These are phyloP conservation scores for Ustilago cynodontis DNA, from an alignment of 1,284 basidiomycete genomes.

Conservation along the genomic window DNA sequence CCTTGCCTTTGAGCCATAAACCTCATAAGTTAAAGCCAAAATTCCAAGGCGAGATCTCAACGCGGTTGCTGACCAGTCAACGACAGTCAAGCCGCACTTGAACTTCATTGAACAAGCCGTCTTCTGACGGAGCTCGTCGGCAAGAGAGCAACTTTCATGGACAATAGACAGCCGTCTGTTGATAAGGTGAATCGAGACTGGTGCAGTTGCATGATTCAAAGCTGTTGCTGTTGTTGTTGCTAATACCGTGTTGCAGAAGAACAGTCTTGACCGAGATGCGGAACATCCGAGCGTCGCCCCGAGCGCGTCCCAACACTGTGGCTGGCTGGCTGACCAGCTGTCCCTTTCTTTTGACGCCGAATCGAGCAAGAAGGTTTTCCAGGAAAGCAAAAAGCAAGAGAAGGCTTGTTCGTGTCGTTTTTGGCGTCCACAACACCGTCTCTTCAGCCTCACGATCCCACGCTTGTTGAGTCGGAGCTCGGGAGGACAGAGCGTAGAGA, in stretches of 20 bases:
- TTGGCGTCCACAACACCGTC: neutral
- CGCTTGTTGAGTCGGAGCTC: constrained; percentile 16
- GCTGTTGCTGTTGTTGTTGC: neutral
- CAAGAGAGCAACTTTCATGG: neutral
- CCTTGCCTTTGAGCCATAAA: neutral
- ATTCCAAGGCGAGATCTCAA: neutral
- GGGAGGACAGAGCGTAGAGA: neutral
- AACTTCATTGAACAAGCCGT: too few species aligned
- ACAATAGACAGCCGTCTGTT: too few species aligned
- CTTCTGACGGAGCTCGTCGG: too few species aligned
- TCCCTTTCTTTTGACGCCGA: neutral
- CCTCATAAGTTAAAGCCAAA: neutral
- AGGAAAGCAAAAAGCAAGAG: neutral
- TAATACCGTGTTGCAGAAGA: constrained; percentile 5
- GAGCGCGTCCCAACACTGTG: neutral
- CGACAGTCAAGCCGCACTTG: too few species aligned
- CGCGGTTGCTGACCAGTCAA: neutral
- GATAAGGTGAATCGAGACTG: neutral
- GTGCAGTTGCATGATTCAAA: neutral
- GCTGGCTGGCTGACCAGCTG: too few species aligned
- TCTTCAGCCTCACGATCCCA: neutral
- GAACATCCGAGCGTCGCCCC: constrained; percentile 6
- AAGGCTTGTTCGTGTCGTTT: neutral
- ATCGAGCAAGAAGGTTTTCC: constrained; percentile 4
- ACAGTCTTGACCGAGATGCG: constrained; percentile 9